A percentile compares a stretch with the other conserved stretches of the same genome.
Conservation (phyloP, 441 rosid genomes). For the Populus hybrid region DNA sequence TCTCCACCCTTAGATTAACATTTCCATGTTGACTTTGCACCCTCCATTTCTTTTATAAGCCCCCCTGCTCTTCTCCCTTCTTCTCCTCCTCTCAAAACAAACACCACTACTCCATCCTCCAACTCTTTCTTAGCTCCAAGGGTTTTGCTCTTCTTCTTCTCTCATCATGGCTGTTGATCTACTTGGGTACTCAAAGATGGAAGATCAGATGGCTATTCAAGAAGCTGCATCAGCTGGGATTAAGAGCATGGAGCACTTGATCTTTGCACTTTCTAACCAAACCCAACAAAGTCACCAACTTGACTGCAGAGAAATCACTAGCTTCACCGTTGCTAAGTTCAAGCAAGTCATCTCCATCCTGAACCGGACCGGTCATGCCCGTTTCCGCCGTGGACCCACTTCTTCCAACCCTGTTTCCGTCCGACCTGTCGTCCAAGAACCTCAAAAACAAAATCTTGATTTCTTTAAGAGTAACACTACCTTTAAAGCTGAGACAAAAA, state of each 20-base stretch:
- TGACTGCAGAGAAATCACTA: not conserved
- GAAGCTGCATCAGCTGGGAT: not conserved
- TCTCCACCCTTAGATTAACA: not conserved
- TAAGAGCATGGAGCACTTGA: not conserved
- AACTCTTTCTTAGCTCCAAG: not conserved
- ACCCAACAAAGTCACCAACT: not conserved
- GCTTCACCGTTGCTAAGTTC: not conserved
- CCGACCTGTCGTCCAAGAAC: not conserved
- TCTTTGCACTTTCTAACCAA: not conserved
- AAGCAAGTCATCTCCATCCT: not conserved
- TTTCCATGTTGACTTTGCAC: not conserved
- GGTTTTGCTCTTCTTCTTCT: not conserved
- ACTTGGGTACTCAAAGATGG: not conserved
- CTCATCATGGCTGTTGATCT: not conserved
- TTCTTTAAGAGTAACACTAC: not conserved
- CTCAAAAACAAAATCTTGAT: not conserved
- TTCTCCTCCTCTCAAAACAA: not conserved
- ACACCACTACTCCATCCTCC: not conserved
- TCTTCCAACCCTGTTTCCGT: not conserved
- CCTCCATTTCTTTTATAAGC: not conserved
- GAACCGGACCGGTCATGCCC: not conserved
- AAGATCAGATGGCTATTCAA: not conserved
- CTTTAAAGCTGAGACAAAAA: not conserved
- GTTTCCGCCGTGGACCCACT: not conserved
- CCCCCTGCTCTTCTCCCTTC: not conserved